These are phyloP conservation scores for Beauveria rudraprayagi DNA, from an alignment of 2,329 filamentous ascomycete species.

Conservation along the genomic window DNA sequence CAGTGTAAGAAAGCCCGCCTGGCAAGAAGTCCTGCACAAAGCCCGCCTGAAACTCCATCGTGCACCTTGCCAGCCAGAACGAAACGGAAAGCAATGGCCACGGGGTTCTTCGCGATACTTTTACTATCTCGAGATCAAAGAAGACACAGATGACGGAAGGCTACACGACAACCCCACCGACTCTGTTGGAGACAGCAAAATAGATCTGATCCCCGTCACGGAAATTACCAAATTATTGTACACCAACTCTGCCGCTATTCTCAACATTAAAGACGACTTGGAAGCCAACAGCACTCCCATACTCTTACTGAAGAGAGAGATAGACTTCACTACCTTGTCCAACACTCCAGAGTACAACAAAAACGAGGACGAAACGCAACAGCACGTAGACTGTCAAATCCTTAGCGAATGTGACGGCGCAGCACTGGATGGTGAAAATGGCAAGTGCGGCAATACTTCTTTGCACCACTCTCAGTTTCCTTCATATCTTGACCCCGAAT, in stretches of 20 bases:
- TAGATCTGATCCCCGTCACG: constrained; percentile 44
- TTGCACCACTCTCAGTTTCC: constrained; percentile 22
- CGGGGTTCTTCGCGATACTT: constrained; percentile 41
- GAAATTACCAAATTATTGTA: constrained; percentile 86
- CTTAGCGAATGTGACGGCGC: background rate
- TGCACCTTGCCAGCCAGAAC: constrained; percentile 37
- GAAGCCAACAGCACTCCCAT: constrained; percentile 46
- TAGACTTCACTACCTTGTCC: constrained; percentile 47
- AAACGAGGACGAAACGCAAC: background rate
- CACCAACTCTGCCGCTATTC: constrained; percentile 78
- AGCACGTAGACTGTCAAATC: background rate
- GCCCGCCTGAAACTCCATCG: constrained; percentile 73
- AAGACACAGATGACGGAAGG: constrained; percentile 62
- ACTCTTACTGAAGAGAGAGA: constrained; percentile 64
- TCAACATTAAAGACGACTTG: constrained; percentile 59
- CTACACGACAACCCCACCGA: constrained; percentile 36
- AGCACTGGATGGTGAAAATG: too few species aligned
- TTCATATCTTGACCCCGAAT: constrained; percentile 64
- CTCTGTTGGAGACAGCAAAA: constrained; percentile 34
- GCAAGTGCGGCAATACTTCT: too few species aligned
- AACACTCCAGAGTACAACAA: background rate
- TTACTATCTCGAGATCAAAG: constrained; percentile 74
- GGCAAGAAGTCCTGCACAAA: constrained; percentile 97
- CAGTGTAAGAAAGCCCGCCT: constrained; percentile 58
- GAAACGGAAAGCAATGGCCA: background rate